These are phyloP conservation scores for Brassica nigra DNA, from an alignment of 345 rosid species.

Conservation along the genomic window DNA sequence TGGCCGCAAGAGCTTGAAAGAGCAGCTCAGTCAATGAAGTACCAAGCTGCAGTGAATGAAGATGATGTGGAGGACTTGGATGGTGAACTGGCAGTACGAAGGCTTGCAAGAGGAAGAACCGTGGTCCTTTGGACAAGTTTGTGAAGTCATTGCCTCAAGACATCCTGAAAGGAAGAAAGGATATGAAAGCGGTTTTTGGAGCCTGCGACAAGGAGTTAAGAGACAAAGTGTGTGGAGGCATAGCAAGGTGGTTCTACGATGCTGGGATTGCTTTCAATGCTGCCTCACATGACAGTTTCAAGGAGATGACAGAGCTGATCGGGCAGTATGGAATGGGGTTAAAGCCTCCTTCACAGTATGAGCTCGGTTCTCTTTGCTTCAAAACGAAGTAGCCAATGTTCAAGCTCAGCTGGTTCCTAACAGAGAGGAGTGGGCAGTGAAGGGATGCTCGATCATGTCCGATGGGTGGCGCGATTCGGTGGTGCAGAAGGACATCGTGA, in stretches of 20 bases:
- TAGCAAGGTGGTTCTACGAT: neutral
- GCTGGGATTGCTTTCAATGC: neutral
- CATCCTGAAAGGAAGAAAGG: neutral
- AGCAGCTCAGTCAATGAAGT: too few species aligned
- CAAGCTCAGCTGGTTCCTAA: neutral
- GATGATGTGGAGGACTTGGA: too few species aligned
- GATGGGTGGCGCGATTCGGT: neutral
- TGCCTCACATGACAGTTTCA: neutral
- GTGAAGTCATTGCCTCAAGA: too few species aligned
- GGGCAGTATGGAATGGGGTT: neutral
- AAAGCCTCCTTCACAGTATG: neutral
- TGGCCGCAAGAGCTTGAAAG: too few species aligned
- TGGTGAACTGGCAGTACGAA: too few species aligned
- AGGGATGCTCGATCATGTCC: neutral
- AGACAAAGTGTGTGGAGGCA: neutral
- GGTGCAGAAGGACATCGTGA: too few species aligned
- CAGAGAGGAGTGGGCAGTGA: neutral
- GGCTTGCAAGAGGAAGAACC: too few species aligned
- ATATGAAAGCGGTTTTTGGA: neutral
- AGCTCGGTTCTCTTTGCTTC: neutral
- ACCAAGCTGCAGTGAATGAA: too few species aligned
- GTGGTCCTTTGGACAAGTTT: neutral
- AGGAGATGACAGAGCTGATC: neutral
- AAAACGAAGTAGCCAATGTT: neutral
- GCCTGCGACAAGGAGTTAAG: neutral